Base-by-base conservation (phyloP, 192 early-diverging fungal genomes). In the Umbelopsis sp. region DNA sequence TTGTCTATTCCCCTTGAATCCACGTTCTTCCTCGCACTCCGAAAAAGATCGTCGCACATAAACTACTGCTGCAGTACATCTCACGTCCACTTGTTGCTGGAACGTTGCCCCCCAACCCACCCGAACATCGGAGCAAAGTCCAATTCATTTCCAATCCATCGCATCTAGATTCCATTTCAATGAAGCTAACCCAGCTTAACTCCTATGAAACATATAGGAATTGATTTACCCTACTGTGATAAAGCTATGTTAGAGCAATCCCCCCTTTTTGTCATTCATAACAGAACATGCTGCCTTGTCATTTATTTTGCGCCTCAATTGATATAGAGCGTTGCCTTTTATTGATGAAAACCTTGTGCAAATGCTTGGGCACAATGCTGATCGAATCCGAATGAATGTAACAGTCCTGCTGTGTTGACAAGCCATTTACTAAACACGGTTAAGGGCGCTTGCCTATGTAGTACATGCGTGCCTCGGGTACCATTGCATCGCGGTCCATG, bases 401-500 rank as follows among this genome's bases (percentile, higher is more conserved):
- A 62, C 31, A 7, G 17, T 62, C 25, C 34, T 34, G 56, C 29
- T 32, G 17, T 62, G 56, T 62, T 62, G 56, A 62, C 56, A 62
- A 62, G 56, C 56, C 56, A 62, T 62, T 62, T 62, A 34, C 56
- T 26, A 62, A 34, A 62, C 56, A 34, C 17, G 56, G 56, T 62
- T 62, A 29, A 62, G 26, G 20, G 29, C 56, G 31, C 56, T 62
- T 26, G 56, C 34, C 25, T 11, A 34, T 62, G 56, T 62, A 26
- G 56, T 20, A 62, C 56, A 62, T 62, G 56, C 56, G 56, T 62
- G 56, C 56, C 31, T 62, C 56, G 56, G 56, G 56, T 62, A 62
- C 56, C 31, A 62, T 62, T 62, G 56, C 31, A 62, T 62, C 26
- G 56, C 56, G 56, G 56, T 34, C 31, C 56, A 62, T 34, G 56